Percentiles rank a stretch among this genome's conserved stretches.
phyloP scores from a whole-genome alignment of 192 early-diverging fungal genomes.

The Backusella luteola region DNA sequence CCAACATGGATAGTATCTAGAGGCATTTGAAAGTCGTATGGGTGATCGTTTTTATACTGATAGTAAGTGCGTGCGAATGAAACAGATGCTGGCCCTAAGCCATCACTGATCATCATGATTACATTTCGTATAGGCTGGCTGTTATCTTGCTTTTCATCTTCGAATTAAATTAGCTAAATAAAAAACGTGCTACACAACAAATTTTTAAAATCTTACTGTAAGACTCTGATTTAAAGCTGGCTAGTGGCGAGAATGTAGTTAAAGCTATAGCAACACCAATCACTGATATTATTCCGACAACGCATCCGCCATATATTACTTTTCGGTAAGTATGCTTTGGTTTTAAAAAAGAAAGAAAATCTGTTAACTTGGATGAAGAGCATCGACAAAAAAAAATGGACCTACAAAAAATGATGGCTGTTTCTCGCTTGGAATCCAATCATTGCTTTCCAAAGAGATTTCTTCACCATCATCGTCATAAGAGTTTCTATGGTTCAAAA shows the following conservation, averaged over 20 bases:
- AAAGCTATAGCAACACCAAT: background rate
- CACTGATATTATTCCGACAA: background rate
- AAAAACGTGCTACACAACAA: background rate
- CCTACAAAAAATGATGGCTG: conserved; percentile 2
- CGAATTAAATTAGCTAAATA: background rate
- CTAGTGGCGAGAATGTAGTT: background rate
- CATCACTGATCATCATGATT: conserved; percentile 93
- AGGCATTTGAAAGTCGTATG: conserved; percentile 53
- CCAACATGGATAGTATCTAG: conserved; percentile 81
- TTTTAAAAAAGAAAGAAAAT: background rate
- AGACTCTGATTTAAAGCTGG: background rate
- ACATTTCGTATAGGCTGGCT: conserved; percentile 37
- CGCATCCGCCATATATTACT: background rate
- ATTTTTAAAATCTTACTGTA: background rate
- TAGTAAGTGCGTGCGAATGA: conserved; percentile 84
- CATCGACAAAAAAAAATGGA: background rate
- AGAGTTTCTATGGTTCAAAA: conserved; percentile 2
- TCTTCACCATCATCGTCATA: background rate
- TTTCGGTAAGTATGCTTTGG: background rate
- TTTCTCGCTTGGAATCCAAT: conserved; percentile 5
- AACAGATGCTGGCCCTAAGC: conserved; percentile 94
- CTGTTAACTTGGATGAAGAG: background rate
- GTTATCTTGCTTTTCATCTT: background rate
- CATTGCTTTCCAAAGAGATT: background rate
- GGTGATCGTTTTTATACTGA: conserved; percentile 61